phyloP scores from a whole-genome alignment of 148 eudicot species.

The Arbutus unedo region DNA sequence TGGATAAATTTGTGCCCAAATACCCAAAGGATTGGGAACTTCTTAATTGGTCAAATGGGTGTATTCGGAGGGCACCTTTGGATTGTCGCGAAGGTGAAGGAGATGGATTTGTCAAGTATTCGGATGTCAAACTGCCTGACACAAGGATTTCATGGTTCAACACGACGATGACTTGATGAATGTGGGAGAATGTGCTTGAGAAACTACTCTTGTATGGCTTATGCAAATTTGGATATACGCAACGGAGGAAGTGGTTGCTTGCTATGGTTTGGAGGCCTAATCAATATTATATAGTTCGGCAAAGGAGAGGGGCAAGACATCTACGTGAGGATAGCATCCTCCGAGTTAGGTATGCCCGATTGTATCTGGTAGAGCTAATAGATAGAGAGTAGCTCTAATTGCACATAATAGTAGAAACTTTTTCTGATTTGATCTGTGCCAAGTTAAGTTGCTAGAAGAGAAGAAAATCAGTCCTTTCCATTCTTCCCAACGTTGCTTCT shows the following conservation, averaged over 20 bases:
- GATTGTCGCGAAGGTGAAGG: slow-evolving; percentile 20
- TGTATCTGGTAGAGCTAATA: not conserved
- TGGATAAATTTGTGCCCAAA: slow-evolving; percentile 33
- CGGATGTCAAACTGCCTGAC: slow-evolving; percentile 33
- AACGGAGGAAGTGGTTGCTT: slow-evolving; percentile 41
- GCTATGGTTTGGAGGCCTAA: slow-evolving; percentile 35
- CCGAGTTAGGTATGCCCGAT: slow-evolving; percentile 24
- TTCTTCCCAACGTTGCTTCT: too few relatives aligned
- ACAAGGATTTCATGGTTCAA: slow-evolving; percentile 32
- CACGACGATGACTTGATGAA: slow-evolving; percentile 31
- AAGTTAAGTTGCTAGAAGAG: too few relatives aligned
- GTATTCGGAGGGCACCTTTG: slow-evolving; percentile 23
- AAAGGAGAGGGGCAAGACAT: slow-evolving; percentile 28
- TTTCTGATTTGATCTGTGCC: not conserved
- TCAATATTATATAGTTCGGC: slow-evolving; percentile 27
- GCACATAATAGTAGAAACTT: not conserved
- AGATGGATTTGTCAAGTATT: slow-evolving; percentile 33
- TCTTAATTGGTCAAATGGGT: slow-evolving; percentile 38
- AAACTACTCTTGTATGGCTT: slow-evolving; percentile 42
- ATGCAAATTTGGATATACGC: slow-evolving; percentile 27
- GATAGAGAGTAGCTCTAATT: not conserved
- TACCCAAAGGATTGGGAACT: slow-evolving; percentile 20
- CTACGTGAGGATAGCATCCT: slow-evolving; percentile 34
- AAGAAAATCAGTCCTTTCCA: too few relatives aligned
- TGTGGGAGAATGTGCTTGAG: slow-evolving; percentile 30